Percentiles rank a stretch among this genome's conserved stretches.
These are phyloP conservation scores for Plectranthus barbatus DNA, from an alignment of 257 asterid genomes.

Conservation along the genomic window DNA sequence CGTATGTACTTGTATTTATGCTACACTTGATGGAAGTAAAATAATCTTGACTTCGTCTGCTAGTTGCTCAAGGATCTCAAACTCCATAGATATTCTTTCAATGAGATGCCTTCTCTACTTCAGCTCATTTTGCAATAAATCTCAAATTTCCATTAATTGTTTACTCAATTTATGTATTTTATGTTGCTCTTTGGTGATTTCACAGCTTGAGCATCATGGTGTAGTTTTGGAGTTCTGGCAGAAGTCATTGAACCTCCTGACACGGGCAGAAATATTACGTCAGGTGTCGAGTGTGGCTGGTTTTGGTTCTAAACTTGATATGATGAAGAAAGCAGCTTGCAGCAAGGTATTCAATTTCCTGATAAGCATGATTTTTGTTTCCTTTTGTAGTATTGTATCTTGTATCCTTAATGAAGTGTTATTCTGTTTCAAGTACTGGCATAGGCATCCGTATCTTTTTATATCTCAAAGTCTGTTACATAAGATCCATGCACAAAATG, in stretches of 20 bases:
- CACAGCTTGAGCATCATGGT: constrained; percentile 56
- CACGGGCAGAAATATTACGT: constrained; percentile 87
- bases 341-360: constrained; percentile 53
- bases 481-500: neutral
- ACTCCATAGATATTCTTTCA: neutral
- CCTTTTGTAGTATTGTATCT: neutral
- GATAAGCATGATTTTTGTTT: constrained; percentile 8
- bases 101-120: neutral
- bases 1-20: neutral
- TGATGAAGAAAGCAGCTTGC: constrained; percentile 27
- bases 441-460: constrained; percentile 1
- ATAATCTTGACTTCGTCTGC: neutral
- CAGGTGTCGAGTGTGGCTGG: constrained; percentile 88
- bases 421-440: constrained; percentile 2
- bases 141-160: neutral
- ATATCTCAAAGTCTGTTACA: neutral
- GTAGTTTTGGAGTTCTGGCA: constrained; percentile 59
- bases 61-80: constrained; percentile 8
- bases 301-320: constrained; percentile 61
- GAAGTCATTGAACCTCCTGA: constrained; percentile 71
- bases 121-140: neutral
- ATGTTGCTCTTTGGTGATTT: constrained; percentile 7
- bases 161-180: constrained; percentile 1
- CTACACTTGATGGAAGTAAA: neutral
- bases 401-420: constrained; percentile 7